Conservation (phyloP, 768 basidiomycete genomes). For the Suillus sp. region DNA sequence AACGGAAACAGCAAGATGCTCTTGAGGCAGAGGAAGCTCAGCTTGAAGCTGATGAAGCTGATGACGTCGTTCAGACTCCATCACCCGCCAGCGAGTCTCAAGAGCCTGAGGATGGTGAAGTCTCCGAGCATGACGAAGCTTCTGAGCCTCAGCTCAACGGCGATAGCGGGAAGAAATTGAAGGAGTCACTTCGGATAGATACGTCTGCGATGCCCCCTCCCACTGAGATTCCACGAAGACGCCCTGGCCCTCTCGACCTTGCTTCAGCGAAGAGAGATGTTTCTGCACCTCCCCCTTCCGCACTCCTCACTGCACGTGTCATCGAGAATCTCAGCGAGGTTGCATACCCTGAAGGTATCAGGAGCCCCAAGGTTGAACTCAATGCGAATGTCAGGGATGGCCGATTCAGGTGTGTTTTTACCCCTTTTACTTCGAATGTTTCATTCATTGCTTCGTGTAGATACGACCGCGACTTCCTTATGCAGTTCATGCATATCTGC, state of each 20-base stretch:
- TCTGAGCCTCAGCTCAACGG: slow-evolving; percentile 32
- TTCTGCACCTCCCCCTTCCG: slow-evolving; percentile 45
- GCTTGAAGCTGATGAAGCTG: slow-evolving; percentile 32
- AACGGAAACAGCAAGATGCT: slow-evolving; percentile 30
- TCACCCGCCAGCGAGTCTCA: slow-evolving; percentile 48
- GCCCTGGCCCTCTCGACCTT: slow-evolving; percentile 77
- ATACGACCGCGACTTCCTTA: slow-evolving; percentile 95
- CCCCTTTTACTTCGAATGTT: neutral
- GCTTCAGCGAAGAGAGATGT: slow-evolving; percentile 47
- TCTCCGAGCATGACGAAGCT: slow-evolving; percentile 36
- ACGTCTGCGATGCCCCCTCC: slow-evolving; percentile 49
- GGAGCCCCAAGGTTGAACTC: slow-evolving; percentile 81
- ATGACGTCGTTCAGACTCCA: slow-evolving; percentile 30
- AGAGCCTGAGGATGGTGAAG: slow-evolving; percentile 43
- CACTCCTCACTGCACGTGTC: slow-evolving; percentile 77
- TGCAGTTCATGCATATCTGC: slow-evolving; percentile 96
- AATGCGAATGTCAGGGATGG: slow-evolving; percentile 83
- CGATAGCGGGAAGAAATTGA: slow-evolving; percentile 46
- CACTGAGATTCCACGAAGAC: slow-evolving; percentile 43
- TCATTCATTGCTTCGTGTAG: slow-evolving; percentile 40
- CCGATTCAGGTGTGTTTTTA: slow-evolving; percentile 70
- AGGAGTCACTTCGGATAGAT: slow-evolving; percentile 67
- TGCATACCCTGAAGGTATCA: slow-evolving; percentile 80
- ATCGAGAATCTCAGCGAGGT: slow-evolving; percentile 82
- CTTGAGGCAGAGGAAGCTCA: slow-evolving; percentile 38